These are phyloP conservation scores for Cercospora canescens DNA, from an alignment of 2,329 filamentous ascomycete species.

Conservation along the genomic window DNA sequence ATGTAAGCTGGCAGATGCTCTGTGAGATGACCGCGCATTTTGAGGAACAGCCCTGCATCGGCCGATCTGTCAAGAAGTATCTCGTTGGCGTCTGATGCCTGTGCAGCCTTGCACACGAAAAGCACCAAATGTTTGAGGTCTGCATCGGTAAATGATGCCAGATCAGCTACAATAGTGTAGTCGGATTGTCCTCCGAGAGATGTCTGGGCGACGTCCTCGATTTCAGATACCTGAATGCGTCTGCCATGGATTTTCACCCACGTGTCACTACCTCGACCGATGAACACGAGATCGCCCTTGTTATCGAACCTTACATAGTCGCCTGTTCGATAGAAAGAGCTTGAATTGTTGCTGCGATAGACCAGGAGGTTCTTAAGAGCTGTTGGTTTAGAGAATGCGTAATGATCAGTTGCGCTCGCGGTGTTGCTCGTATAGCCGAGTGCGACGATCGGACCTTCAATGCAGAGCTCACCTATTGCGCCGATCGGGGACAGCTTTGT, in stretches of 20 bases:
- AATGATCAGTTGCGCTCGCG: background rate
- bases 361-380: background rate
- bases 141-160: background rate
- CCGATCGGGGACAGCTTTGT: conserved; percentile 42
- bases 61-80: background rate
- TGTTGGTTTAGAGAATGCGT: background rate
- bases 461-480: conserved; percentile 48
- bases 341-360: background rate
- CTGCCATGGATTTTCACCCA: conserved; percentile 4
- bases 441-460: conserved; percentile 48
- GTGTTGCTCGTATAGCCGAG: conserved; percentile 45
- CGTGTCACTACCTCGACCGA: conserved; percentile 11
- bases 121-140: background rate
- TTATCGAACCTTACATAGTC: conserved; percentile 20
- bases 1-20: conserved; percentile 59
- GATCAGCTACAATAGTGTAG: background rate
- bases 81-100: background rate
- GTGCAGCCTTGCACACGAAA: background rate
- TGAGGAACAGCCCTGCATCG: background rate
- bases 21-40: background rate
- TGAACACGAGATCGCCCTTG: conserved; percentile 17
- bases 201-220: background rate
- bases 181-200: background rate
- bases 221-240: conserved; percentile 1
- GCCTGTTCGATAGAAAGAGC: conserved; percentile 15